phyloP scores from a whole-genome alignment of 225 moss, liverwort and hornwort genomes.

The Rhytidiadelphus loreus region DNA sequence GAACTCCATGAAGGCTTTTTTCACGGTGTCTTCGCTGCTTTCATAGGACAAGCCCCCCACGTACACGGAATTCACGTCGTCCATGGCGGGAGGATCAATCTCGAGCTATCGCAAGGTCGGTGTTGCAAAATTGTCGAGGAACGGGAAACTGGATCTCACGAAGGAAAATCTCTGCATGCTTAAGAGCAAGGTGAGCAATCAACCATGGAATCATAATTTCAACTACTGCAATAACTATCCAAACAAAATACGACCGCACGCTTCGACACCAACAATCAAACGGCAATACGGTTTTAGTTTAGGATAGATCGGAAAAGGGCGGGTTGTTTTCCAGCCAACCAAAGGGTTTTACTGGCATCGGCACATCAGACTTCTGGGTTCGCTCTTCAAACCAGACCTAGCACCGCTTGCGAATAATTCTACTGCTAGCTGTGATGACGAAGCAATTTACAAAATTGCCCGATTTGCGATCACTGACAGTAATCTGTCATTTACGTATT shows the following conservation, averaged over 20 bases:
- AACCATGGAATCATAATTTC: background rate
- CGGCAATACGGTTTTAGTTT: background rate
- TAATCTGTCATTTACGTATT: background rate
- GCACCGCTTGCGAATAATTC: background rate
- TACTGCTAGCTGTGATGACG: background rate
- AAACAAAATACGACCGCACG: background rate
- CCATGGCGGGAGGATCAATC: conserved; percentile 15
- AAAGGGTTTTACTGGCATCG: conserved; percentile 13
- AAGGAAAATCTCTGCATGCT: conserved; percentile 32
- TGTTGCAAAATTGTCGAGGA: background rate
- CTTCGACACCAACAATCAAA: background rate
- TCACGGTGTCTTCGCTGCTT: conserved; percentile 45
- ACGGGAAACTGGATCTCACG: background rate
- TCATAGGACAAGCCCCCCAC: conserved; percentile 51
- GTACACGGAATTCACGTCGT: conserved; percentile 47
- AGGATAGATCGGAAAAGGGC: background rate
- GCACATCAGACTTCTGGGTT: background rate
- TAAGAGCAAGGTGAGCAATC: background rate
- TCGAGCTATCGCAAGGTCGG: background rate
- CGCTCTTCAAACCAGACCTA: background rate
- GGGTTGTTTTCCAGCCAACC: background rate
- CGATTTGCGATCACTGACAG: background rate
- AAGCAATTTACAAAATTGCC: background rate
- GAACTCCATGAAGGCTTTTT: conserved; percentile 42
- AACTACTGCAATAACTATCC: background rate